Base-by-base conservation (phyloP, 345 rosid species). In the Linum trigynum region DNA sequence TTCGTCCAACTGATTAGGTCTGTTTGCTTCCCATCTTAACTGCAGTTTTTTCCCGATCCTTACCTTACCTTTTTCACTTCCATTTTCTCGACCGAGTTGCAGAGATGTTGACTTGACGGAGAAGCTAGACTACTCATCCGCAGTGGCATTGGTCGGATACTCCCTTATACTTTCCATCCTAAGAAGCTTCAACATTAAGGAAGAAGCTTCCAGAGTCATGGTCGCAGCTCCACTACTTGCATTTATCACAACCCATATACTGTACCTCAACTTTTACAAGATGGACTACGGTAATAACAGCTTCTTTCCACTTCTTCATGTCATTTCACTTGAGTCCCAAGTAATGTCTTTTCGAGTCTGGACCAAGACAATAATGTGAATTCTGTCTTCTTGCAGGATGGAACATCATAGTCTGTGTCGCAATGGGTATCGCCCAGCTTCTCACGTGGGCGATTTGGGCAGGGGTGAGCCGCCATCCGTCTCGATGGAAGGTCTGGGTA, bases 361-460 rank as follows among this genome's bases (percentile, higher is more conserved):
- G 32, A 23, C 32, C 32, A 23, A 23, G 32, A 23, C 32, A 23
- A 23, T 23, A 23, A 23, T 23, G 32, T 23, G 32, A 23, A 23
- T 23, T 23, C 32, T 23, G 32, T 23, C 32, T 23, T 39, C 57
- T 70, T 72, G 67, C 84, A 92, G 98, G 91, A 57, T 80, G 85
- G 70, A 91, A 92, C 78, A 68, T 74, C 83, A 87, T 87, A 79
- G 96, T 92, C 35, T 82, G 88, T 57, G 61, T 67, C 8, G 83
- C 72, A 12, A 90, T 90, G 82, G 87, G 84, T 64, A 74, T 77
- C 37, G 77, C 81, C 38, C 88, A 86, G 81, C 79, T 92, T 70
- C 79, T 84, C 17, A 75, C 84, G 39, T 90, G 98, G 98, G 95
- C 85, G 16, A 7, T 83, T 51, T 92, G 98, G 97, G 97, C 90